A percentile compares a stretch with the other conserved stretches of the same genome.
These are phyloP conservation scores for Aspergillus fischeri DNA, from an alignment of 2,329 filamentous ascomycete genomes.

Conservation along the genomic window DNA sequence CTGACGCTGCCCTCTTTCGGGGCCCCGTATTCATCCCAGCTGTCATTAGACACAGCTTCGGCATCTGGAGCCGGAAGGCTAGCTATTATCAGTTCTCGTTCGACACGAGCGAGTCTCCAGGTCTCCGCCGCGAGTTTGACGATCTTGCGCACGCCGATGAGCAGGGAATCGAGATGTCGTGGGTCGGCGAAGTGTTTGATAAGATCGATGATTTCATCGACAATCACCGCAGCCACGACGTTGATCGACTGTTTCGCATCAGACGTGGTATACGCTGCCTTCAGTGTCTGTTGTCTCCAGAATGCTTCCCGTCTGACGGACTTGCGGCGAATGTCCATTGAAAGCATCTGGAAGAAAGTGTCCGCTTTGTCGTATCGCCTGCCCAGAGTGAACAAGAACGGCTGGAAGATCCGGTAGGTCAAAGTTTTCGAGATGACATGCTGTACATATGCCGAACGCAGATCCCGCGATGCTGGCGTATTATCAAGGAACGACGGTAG, in stretches of 20 bases:
- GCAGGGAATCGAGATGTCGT: conserved; percentile 48
- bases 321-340: conserved; percentile 54
- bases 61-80: conserved; percentile 44
- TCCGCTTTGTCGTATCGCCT: conserved; percentile 54
- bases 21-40: conserved; percentile 35
- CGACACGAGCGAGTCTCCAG: conserved; percentile 55
- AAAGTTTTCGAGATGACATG: conserved; percentile 55
- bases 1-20: conserved; percentile 14
- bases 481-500: conserved; percentile 54
- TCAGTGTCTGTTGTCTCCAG: conserved; percentile 56
- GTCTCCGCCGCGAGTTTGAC: conserved; percentile 57
- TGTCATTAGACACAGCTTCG: conserved; percentile 31
- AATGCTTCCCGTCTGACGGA: conserved; percentile 54
- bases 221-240: conserved; percentile 51
- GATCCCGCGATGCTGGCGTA: conserved; percentile 48
- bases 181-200: conserved; percentile 53
- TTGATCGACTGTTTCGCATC: conserved; percentile 56
- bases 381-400: conserved; percentile 55
- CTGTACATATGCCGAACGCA: conserved; percentile 52
- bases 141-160: conserved; percentile 49
- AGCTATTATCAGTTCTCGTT: conserved; percentile 53
- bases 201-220: conserved; percentile 54
- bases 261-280: conserved; percentile 54
- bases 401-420: conserved; percentile 54
- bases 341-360: conserved; percentile 52